These are phyloP conservation scores for Musa balbisiana DNA, from an alignment of 202 grass and related monocot species.

Conservation along the genomic window DNA sequence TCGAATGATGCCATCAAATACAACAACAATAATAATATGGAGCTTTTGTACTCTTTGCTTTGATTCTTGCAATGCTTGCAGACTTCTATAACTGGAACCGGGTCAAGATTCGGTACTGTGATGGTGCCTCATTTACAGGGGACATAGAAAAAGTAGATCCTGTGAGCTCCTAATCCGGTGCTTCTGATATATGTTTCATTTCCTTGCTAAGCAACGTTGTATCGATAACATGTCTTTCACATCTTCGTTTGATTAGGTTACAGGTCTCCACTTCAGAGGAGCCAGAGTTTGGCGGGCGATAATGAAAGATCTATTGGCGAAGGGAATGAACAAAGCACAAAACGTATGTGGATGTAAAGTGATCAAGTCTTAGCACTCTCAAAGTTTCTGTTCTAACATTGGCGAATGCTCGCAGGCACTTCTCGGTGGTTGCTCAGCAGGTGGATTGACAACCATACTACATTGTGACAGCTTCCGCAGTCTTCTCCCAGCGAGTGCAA, in stretches of 20 bases:
- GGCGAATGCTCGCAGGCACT: conserved; percentile 43
- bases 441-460: conserved; percentile 78
- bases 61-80: conserved; percentile 6
- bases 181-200: not conserved
- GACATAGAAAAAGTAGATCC: conserved; percentile 46
- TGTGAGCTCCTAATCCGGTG: conserved; percentile 29
- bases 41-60: not conserved
- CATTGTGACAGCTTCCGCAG: conserved; percentile 77
- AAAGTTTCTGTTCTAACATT: not conserved
- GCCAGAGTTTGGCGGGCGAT: conserved; percentile 48
- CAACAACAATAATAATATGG: too few species aligned
- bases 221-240: not conserved
- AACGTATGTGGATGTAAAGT: conserved; percentile 34
- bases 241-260: conserved; percentile 26
- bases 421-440: conserved; percentile 90
- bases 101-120: conserved; percentile 56
- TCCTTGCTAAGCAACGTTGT: not conserved
- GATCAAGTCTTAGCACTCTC: too few species aligned
- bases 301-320: conserved; percentile 51
- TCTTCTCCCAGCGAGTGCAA: conserved; percentile 41
- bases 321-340: conserved; percentile 60
- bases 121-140: conserved; percentile 60
- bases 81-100: conserved; percentile 83
- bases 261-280: conserved; percentile 63
- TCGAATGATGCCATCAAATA: too few species aligned